phyloP scores from a whole-genome alignment of 345 rosid genomes.

The Salix suchowensis region DNA sequence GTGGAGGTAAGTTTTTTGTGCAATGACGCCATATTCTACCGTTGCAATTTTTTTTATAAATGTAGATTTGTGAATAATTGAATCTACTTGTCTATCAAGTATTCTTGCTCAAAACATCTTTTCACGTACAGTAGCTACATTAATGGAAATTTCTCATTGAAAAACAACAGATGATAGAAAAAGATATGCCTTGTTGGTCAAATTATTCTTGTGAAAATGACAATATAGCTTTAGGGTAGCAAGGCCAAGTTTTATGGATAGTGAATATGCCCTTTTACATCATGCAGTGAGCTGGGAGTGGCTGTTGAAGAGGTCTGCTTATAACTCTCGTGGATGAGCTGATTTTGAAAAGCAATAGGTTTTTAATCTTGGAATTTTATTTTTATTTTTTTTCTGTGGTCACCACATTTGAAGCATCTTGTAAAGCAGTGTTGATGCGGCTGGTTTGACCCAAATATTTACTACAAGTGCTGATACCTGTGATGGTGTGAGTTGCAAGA shows the following conservation, averaged over 20 bases:
- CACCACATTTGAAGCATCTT: constrained; percentile 42
- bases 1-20: constrained; percentile 38
- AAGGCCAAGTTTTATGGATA: background rate
- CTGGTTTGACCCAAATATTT: constrained; percentile 21
- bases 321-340: constrained; percentile 23
- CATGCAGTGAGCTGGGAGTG: constrained; percentile 36
- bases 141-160: background rate
- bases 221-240: background rate
- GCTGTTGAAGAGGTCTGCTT: constrained; percentile 32
- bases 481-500: constrained; percentile 32
- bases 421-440: constrained; percentile 45
- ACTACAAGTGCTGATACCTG: constrained; percentile 26
- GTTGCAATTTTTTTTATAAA: background rate
- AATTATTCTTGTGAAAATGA: background rate
- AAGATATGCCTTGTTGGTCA: background rate
- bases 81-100: background rate
- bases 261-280: constrained; percentile 3
- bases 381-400: constrained; percentile 22
- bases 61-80: background rate
- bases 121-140: background rate
- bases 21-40: background rate
- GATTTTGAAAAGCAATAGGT: constrained; percentile 25
- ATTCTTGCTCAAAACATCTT: background rate
- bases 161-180: background rate
- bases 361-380: constrained; percentile 24